Conservation (phyloP, 1,139 yeast genomes). For the Diutina catenulata region DNA sequence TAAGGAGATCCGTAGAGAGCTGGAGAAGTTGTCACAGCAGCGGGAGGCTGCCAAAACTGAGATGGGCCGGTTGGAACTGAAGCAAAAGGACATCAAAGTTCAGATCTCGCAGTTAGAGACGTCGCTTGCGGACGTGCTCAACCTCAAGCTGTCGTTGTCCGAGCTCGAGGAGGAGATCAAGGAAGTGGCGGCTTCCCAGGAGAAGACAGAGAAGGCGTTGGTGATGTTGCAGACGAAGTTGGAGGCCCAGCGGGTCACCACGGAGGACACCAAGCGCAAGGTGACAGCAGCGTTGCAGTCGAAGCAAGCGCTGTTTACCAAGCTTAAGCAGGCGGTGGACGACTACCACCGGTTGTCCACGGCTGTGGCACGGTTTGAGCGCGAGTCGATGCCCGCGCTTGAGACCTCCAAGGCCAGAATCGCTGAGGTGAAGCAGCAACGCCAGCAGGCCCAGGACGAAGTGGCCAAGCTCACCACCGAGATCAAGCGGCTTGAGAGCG, state of each 20-base stretch:
- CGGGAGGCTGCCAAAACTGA: not conserved
- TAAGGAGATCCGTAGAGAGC: no score
- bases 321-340: not conserved
- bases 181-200: slow-evolving; percentile 18
- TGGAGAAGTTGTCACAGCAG: no score
- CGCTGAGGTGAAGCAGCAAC: slow-evolving; percentile 23
- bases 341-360: not conserved
- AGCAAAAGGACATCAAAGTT: not conserved
- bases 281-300: no score
- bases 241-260: not conserved
- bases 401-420: slow-evolving; percentile 32
- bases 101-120: not conserved
- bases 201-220: not conserved
- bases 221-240: not conserved
- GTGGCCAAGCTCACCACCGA: slow-evolving; percentile 7
- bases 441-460: not conserved
- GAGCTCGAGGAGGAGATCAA: slow-evolving; percentile 20
- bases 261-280: not conserved
- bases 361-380: not conserved
- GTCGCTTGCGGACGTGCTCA: not conserved
- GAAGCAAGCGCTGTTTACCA: not conserved
- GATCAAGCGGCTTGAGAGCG: slow-evolving; percentile 17
- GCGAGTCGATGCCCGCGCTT: slow-evolving; percentile 35
- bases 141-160: not conserved
- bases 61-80: not conserved